Conservation (phyloP, 2,329 filamentous ascomycete genomes). For the Monilinia fructicola region DNA sequence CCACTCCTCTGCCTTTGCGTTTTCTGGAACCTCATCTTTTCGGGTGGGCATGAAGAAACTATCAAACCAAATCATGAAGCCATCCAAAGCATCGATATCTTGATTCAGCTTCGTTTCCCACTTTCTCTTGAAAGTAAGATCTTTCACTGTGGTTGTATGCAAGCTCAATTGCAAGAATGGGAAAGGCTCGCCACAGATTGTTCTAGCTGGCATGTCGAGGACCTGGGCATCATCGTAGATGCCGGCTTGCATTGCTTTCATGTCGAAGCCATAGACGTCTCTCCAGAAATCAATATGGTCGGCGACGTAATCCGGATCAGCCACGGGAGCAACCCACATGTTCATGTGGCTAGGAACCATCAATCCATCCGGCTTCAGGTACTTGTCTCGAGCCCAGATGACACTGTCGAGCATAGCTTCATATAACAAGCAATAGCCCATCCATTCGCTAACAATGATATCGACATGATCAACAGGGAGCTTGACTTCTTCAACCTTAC, state of each 20-base stretch:
- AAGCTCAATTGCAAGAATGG: conserved; percentile 76
- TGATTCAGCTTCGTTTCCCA: conserved; percentile 63
- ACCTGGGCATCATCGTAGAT: conserved; percentile 82
- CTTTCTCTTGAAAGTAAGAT: conserved; percentile 71
- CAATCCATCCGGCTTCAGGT: conserved; percentile 75
- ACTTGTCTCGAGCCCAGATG: conserved; percentile 81
- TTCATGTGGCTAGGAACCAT: conserved; percentile 85
- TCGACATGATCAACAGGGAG: conserved; percentile 80
- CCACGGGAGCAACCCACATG: conserved; percentile 77
- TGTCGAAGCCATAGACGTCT: conserved; percentile 92
- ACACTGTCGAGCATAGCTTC: conserved; percentile 96
- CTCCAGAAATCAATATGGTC: conserved; percentile 85
- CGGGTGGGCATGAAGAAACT: conserved; percentile 77
- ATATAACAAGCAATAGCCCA: conserved; percentile 92
- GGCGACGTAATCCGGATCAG: conserved; percentile 72
- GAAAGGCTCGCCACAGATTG: conserved; percentile 58
- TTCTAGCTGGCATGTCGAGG: conserved; percentile 63
- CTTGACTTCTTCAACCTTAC: conserved; percentile 83
- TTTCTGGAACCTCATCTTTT: conserved; percentile 48
- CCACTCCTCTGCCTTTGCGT: conserved; percentile 64
- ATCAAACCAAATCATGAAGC: conserved; percentile 91
- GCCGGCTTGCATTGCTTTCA: conserved; percentile 82
- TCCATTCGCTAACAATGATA: conserved; percentile 96
- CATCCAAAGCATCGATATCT: conserved; percentile 72
- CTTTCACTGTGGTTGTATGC: conserved; percentile 67